These are phyloP conservation scores for Auriscalpium orientale DNA, from an alignment of 768 basidiomycete species.

Conservation along the genomic window DNA sequence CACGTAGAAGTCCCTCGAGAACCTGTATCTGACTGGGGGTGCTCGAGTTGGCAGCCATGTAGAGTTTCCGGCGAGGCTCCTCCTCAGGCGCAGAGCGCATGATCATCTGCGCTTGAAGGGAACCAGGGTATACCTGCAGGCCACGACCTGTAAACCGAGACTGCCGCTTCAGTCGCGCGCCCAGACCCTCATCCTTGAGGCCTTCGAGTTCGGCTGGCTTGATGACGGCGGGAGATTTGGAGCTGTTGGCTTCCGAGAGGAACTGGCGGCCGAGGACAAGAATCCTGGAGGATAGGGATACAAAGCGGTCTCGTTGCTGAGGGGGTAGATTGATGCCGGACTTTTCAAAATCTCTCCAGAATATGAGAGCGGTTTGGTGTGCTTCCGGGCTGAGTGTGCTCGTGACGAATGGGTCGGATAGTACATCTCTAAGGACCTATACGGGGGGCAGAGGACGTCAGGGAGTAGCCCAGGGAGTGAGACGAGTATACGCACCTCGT, in stretches of 20 bases:
- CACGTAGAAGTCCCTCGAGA: conserved; percentile 67
- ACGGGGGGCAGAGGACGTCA: conserved; percentile 6
- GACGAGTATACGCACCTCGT: conserved; percentile 53
- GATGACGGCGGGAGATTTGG: conserved; percentile 61
- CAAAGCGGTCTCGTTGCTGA: conserved; percentile 70
- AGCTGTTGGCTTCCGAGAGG: conserved; percentile 54
- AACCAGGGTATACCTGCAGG: conserved; percentile 76
- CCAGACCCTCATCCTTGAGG: conserved; percentile 71
- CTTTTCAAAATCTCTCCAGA: conserved; percentile 95
- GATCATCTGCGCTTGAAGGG: conserved; percentile 89
- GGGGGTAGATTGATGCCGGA: conserved; percentile 89
- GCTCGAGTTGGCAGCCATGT: conserved; percentile 75
- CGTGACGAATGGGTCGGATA: conserved; percentile 61
- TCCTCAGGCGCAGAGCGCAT: conserved; percentile 83
- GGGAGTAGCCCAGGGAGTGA: conserved; percentile 2
- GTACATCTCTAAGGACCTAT: conserved; percentile 64
- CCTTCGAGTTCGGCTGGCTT: conserved; percentile 64
- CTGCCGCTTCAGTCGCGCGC: conserved; percentile 63
- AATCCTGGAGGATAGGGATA: conserved; percentile 85
- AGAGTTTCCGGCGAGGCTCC: conserved; percentile 73
- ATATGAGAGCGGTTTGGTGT: conserved; percentile 83
- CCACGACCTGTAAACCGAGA: conserved; percentile 71
- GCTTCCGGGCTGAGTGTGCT: conserved; percentile 65
- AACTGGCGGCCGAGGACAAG: conserved; percentile 83
- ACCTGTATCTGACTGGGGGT: conserved; percentile 65